phyloP scores from a whole-genome alignment of 2,329 filamentous ascomycete species.

The Talaromyces sp. region DNA sequence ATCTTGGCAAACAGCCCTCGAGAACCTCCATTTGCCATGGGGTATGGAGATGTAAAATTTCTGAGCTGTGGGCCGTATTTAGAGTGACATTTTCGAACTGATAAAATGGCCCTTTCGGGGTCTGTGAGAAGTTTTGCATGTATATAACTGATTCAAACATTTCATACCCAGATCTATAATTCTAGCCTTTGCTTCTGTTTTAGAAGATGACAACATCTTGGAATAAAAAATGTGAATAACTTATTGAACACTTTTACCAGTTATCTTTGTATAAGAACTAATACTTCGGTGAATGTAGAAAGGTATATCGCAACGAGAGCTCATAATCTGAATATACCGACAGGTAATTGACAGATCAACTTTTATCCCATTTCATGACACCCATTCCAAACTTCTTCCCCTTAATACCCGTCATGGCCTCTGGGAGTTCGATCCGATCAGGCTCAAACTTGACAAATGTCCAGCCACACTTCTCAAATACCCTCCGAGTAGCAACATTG shows the following conservation, averaged over 20 bases:
- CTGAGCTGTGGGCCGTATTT: neutral
- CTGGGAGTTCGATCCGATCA: slow-evolving; percentile 5
- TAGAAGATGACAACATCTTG: too few species aligned
- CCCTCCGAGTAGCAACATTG: neutral
- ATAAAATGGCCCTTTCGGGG: too few species aligned
- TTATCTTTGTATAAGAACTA: too few species aligned
- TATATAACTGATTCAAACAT: neutral
- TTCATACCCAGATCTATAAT: neutral
- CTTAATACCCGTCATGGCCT: neutral
- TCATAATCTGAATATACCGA: too few species aligned
- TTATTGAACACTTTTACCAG: too few species aligned
- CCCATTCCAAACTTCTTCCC: slow-evolving; percentile 2
- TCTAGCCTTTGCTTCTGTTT: too few species aligned
- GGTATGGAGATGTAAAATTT: neutral
- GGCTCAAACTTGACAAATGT: slow-evolving; percentile 8
- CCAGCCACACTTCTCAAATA: slow-evolving; percentile 11
- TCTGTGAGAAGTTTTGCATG: neutral
- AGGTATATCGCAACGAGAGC: too few species aligned
- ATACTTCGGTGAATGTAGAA: too few species aligned
- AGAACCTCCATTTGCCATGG: neutral
- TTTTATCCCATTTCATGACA: slow-evolving; percentile 1
- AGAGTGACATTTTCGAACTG: neutral
- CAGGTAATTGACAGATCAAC: neutral
- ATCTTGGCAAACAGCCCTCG: neutral
- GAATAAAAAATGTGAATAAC: too few species aligned